These are phyloP conservation scores for Acacia pycnantha DNA, from an alignment of 331 rosid species.

Conservation along the genomic window DNA sequence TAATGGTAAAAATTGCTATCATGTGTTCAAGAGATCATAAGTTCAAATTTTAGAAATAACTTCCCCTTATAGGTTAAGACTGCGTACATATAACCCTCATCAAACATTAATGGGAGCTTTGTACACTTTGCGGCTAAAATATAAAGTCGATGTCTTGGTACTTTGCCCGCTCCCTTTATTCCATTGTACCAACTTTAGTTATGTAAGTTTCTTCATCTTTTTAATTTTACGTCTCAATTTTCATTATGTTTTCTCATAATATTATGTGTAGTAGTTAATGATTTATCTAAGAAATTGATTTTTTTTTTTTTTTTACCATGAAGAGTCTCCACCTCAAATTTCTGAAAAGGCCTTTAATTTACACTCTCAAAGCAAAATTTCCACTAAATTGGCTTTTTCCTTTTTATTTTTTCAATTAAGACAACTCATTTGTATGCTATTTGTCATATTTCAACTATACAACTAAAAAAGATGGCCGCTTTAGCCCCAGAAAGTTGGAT, in stretches of 20 bases:
- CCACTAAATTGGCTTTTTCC: not conserved
- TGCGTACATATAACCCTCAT: too few relatives aligned
- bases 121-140: too few relatives aligned
- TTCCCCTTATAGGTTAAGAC: rapidly evolving
- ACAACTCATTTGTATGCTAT: not conserved
- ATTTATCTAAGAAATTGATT: not conserved
- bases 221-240: not conserved
- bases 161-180: too few relatives aligned
- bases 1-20: too few relatives aligned
- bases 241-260: not conserved
- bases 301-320: not conserved
- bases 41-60: rapidly evolving
- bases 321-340: not conserved
- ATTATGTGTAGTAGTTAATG: not conserved
- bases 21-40: too few relatives aligned
- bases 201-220: too few relatives aligned
- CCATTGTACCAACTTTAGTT: too few relatives aligned
- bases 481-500: not conserved
- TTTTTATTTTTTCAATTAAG: not conserved
- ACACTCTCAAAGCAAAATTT: not conserved
- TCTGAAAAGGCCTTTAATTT: not conserved
- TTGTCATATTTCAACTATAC: not conserved
- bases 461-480: not conserved
- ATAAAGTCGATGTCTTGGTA: too few relatives aligned
- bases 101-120: too few relatives aligned